Evolutionary conservation across 2,329 filamentous ascomycete species (phyloP).

Genomic region (Orbilia ellipsospora): DNA sequence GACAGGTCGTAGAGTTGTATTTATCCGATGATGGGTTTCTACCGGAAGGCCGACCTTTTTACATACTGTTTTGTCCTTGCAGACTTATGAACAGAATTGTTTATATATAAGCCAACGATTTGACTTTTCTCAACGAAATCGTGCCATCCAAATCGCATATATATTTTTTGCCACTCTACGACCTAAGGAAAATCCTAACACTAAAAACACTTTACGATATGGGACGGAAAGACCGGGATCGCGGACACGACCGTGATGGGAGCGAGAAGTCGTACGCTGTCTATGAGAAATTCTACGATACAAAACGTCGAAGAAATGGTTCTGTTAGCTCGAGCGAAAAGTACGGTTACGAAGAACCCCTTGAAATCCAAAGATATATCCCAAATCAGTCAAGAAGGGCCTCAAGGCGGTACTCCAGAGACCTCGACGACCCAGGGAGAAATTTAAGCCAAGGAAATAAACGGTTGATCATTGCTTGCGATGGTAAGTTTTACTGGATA

Average conservation of each 20-base stretch:
- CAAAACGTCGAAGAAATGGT: not conserved
- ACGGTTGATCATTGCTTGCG: slow-evolving; percentile 57
- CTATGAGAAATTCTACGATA: slow-evolving; percentile 38
- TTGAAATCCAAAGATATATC: slow-evolving; percentile 24
- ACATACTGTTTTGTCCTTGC: no score
- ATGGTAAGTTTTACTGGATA: slow-evolving; percentile 48
- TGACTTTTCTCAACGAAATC: not conserved
- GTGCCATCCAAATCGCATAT: not conserved
- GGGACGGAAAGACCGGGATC: slow-evolving; percentile 32
- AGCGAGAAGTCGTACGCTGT: slow-evolving; percentile 28
- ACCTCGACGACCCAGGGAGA: slow-evolving; percentile 34
- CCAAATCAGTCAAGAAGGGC: slow-evolving; percentile 21
- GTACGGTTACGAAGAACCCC: slow-evolving; percentile 24
- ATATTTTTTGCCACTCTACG: not conserved
- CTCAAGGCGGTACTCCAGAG: slow-evolving; percentile 22
- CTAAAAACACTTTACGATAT: not conserved
- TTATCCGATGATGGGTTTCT: slow-evolving; percentile 25
- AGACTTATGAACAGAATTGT: no score
- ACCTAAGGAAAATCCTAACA: not conserved
- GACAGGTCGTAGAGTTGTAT: slow-evolving; percentile 15
- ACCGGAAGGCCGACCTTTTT: not conserved
- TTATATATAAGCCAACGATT: not conserved
- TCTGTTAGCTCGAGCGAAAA: slow-evolving; percentile 12
- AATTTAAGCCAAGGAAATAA: slow-evolving; percentile 46
- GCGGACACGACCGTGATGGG: not conserved